phyloP scores from a whole-genome alignment of 805 yeast genomes.

The Teunomyces kruisii region DNA sequence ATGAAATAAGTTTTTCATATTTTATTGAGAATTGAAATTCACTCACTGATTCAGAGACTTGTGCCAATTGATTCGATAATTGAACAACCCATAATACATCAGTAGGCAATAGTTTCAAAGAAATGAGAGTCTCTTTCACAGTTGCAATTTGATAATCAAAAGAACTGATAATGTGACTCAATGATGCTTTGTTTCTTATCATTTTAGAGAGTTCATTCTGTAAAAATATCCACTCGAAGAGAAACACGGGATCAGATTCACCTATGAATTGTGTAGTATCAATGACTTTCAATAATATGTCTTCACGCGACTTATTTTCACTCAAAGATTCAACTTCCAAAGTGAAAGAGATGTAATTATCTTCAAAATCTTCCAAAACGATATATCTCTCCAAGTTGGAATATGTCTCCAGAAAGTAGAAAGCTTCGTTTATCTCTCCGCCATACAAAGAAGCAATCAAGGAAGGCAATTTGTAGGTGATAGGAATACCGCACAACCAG shows the following conservation, averaged over 20 bases:
- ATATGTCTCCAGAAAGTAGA: constrained; percentile 2
- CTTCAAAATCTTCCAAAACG: constrained; percentile 1
- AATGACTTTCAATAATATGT: constrained; percentile 8
- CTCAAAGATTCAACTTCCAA: constrained; percentile 6
- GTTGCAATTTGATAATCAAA: constrained; percentile 15
- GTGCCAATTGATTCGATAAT: background rate
- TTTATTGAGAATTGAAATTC: background rate
- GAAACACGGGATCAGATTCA: constrained; percentile 2
- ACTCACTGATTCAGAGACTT: background rate
- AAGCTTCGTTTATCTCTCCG: constrained; percentile 11
- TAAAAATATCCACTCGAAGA: constrained; percentile 10
- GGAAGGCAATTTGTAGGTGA: background rate
- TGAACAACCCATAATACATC: background rate
- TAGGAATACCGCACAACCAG: constrained; percentile 42
- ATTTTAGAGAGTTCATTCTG: constrained; percentile 2
- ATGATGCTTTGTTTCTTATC: constrained; percentile 2
- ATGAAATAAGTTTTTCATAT: background rate
- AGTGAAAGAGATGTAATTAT: background rate
- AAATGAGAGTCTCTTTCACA: background rate
- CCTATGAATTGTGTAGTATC: constrained; percentile 7
- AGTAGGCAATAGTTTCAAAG: background rate
- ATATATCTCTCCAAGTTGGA: constrained; percentile 9
- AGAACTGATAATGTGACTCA: constrained; percentile 10
- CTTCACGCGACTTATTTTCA: constrained; percentile 5
- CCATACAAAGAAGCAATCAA: background rate